Base-by-base conservation (phyloP, 225 moss, liverwort and hornwort genomes). In the Pseudoscleropodium purum region DNA sequence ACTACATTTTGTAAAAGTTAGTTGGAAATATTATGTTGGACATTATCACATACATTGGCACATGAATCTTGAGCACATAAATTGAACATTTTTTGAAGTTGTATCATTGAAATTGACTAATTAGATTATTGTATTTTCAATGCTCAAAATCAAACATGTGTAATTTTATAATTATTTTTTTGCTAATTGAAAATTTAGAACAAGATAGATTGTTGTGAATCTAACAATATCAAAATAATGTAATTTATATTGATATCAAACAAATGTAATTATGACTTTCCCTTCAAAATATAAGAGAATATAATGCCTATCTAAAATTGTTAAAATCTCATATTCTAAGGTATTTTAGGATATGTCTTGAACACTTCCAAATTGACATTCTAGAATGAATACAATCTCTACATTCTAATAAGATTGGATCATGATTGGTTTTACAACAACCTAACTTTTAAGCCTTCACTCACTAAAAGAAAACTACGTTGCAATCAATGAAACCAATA, bases 11-110 rank as follows among this genome's bases (percentile, higher is more conserved):
- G 2, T 66, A 5, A 66, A 34, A 66, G 34, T 66, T 2, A 20
- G 0, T n/a, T n/a, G 23, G 2, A n/a, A n/a, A 6, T 31, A 7
- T 7, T n/a, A 66, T 10, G 19, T n/a, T n/a, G 4, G 12, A 69
- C 2, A 3, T 69, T 16, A 33, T 65, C 9, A 33, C 9, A 33
- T 33, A 67, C 2, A 37, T 19, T 67, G 20, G 11, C 6, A 2
- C 6, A 13, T 21, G n/a, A 69, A 12, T 12, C n/a, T 7, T 4
- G 23, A 23, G 7, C 4, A n/a, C 6, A 69, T 69, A n/a, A n/a
- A 69, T n/a, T 69, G 11, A 13, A 21, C 11, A 21, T 36, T 18
- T 19, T 36, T 67, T 11, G 9, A 36, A 37, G 12, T 20, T 69
- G n/a, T 21, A 68, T 11, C 21, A n/a, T 68, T 68, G 7, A n/a